Conservation (phyloP, 1,284 basidiomycete species). For the Leccinum solheimii region DNA sequence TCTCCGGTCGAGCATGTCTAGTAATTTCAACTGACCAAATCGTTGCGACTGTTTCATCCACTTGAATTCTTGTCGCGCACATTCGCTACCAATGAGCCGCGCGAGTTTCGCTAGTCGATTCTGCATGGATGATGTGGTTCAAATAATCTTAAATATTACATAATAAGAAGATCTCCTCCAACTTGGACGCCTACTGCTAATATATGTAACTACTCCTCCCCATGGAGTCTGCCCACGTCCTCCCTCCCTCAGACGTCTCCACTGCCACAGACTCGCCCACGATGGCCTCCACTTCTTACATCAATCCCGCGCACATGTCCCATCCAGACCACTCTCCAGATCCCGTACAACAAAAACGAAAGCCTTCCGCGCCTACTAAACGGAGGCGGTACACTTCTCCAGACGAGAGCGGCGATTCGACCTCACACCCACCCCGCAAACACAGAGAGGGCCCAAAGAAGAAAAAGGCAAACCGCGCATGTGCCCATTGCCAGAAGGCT, state of each 20-base stretch:
- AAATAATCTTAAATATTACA: conserved; percentile 11
- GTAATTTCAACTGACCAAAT: conserved; percentile 20
- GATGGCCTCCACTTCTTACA: conserved; percentile 20
- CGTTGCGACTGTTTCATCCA: conserved; percentile 55
- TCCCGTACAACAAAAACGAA: conserved; percentile 18
- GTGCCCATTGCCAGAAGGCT: conserved; percentile 92
- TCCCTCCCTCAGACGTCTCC: conserved; percentile 3
- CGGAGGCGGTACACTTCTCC: conserved; percentile 45
- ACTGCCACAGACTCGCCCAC: background rate
- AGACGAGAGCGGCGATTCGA: conserved; percentile 51
- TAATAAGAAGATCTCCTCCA: conserved; percentile 18
- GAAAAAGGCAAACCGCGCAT: conserved; percentile 92
- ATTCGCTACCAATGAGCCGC: conserved; percentile 42
- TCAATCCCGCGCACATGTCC: conserved; percentile 32
- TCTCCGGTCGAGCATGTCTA: conserved; percentile 56
- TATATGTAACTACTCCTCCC: conserved; percentile 19
- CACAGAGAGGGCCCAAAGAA: conserved; percentile 78
- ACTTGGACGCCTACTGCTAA: conserved; percentile 3
- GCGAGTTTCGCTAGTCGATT: conserved; percentile 36
- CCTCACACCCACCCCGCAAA: conserved; percentile 45
- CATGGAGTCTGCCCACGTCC: conserved; percentile 13
- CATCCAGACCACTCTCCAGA: conserved; percentile 18
- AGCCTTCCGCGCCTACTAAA: conserved; percentile 28
- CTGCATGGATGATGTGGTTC: conserved; percentile 8
- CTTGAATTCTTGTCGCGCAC: conserved; percentile 54